Evolutionary conservation across 176 grass and related monocot genomes (phyloP).

Genomic region (Aegilops speltoides): DNA sequence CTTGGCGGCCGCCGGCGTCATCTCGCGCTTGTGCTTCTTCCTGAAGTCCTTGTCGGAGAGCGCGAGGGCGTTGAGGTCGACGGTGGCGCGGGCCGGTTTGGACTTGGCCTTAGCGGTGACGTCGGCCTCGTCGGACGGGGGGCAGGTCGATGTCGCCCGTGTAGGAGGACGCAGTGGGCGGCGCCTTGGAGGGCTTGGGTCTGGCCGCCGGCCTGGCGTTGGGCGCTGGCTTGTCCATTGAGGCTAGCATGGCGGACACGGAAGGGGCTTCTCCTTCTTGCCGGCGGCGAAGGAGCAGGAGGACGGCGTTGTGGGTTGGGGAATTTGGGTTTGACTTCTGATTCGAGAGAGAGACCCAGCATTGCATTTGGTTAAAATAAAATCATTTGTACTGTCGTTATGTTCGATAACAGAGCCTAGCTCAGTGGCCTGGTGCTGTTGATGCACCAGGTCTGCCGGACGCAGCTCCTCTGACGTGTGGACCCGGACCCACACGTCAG

Average conservation of each 20-base stretch:
- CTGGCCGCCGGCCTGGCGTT: constrained; percentile 52
- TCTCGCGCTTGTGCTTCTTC: too few species aligned
- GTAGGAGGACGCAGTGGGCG: constrained; percentile 31
- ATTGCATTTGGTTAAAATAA: too few species aligned
- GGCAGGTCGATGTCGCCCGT: constrained; percentile 56
- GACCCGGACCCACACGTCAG: too few species aligned
- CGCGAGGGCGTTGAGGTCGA: too few species aligned
- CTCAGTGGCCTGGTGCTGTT: too few species aligned
- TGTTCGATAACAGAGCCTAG: too few species aligned
- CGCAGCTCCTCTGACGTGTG: too few species aligned
- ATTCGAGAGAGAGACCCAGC: background rate
- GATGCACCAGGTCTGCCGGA: too few species aligned
- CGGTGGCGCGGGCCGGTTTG: too few species aligned
- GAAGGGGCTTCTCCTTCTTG: constrained; percentile 65
- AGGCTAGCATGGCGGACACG: constrained; percentile 90
- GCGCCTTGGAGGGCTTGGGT: constrained; percentile 33
- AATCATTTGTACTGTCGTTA: too few species aligned
- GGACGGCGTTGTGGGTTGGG: background rate
- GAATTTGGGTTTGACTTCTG: constrained; percentile 16
- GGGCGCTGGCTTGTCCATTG: constrained; percentile 63
- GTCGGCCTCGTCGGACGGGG: constrained; percentile 42
- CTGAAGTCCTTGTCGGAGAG: too few species aligned
- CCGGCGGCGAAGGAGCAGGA: constrained; percentile 20
- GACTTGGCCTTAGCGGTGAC: background rate
- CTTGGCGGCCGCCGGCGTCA: too few species aligned